These are phyloP conservation scores for Arbutus unedo DNA, from an alignment of 148 eudicot genomes.

Conservation along the genomic window DNA sequence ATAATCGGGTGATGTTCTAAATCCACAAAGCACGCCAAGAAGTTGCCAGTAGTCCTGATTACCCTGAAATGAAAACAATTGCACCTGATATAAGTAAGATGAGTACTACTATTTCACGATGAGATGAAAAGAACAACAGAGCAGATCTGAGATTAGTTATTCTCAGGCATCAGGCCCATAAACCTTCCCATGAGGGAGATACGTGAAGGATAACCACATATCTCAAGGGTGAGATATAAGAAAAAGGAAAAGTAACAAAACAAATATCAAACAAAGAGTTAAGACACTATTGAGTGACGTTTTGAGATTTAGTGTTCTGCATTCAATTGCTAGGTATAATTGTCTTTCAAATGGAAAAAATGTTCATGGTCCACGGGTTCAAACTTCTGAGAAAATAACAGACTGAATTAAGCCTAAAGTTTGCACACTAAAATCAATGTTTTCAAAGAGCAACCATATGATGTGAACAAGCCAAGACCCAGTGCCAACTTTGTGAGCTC, in stretches of 20 bases:
- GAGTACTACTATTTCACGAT: background rate
- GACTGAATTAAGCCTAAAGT: background rate
- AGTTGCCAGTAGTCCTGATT: constrained; percentile 12
- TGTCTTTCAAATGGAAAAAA: background rate
- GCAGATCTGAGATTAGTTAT: background rate
- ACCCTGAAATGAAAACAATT: constrained; percentile 14
- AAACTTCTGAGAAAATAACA: background rate
- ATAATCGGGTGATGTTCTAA: constrained; percentile 13
- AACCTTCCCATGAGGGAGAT: background rate
- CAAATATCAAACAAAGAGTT: background rate
- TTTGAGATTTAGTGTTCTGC: background rate
- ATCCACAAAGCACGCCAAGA: constrained; percentile 19
- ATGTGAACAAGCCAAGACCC: background rate
- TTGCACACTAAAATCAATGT: background rate
- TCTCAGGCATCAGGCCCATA: background rate
- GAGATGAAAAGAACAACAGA: background rate
- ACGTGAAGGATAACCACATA: background rate
- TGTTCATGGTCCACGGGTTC: background rate
- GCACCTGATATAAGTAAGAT: background rate
- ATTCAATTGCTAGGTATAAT: background rate
- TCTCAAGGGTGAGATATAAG: background rate
- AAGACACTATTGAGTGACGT: background rate
- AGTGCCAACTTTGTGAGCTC: background rate
- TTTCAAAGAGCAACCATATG: background rate
- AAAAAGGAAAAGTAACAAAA: background rate